phyloP scores from a whole-genome alignment of 352 stramenopile species.

The Globisporangium okanoganense region DNA sequence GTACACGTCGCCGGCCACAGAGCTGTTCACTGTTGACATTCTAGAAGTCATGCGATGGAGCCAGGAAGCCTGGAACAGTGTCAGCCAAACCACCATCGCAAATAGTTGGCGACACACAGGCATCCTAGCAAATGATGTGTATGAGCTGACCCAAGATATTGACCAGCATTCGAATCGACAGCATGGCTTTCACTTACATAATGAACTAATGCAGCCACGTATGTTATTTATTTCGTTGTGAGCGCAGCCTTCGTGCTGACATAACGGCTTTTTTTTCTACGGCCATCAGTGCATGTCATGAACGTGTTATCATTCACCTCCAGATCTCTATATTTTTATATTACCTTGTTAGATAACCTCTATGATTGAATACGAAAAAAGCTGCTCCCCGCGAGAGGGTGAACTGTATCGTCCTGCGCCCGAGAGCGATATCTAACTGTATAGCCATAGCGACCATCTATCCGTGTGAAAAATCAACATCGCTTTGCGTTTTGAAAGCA shows the following conservation, averaged over 20 bases:
- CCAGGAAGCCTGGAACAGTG: background rate
- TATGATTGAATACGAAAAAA: too few species aligned
- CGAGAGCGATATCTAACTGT: too few species aligned
- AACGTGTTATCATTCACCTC: too few species aligned
- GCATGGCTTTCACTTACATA: background rate
- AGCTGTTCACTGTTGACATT: constrained; percentile 19
- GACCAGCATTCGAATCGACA: background rate
- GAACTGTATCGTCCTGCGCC: too few species aligned
- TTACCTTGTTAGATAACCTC: too few species aligned
- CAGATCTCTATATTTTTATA: too few species aligned
- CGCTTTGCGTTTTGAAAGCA: too few species aligned
- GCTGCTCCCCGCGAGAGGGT: too few species aligned
- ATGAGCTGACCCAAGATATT: background rate
- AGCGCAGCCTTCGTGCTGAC: too few species aligned
- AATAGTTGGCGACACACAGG: background rate
- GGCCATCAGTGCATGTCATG: background rate
- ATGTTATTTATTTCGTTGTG: background rate
- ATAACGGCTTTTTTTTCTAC: background rate
- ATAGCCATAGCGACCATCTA: too few species aligned
- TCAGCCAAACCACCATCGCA: background rate
- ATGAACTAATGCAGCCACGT: background rate
- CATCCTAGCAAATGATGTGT: background rate
- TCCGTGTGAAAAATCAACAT: too few species aligned
- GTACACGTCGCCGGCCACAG: background rate
- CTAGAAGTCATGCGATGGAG: background rate